Percentiles rank a stretch among this genome's conserved stretches.
Evolutionary conservation across 2,329 filamentous ascomycete genomes (phyloP).

Genomic region (Trichoderma sp.): DNA sequence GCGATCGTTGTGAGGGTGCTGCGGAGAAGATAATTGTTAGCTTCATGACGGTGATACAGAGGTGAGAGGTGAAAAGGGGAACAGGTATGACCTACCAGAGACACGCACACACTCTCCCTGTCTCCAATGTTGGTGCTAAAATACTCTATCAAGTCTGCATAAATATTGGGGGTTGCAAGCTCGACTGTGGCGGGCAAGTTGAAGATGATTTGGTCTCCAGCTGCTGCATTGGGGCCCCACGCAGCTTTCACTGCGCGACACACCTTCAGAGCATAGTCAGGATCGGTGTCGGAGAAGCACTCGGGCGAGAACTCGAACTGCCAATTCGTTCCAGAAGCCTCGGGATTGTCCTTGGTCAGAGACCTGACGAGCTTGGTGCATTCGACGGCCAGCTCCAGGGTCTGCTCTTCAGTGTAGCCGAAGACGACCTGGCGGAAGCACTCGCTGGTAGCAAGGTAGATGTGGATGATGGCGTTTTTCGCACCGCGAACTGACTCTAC

Average conservation of each 20-base stretch:
- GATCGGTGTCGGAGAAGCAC: slow-evolving; percentile 4
- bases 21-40: neutral
- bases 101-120: slow-evolving; percentile 4
- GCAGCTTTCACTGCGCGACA: slow-evolving; percentile 5
- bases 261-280: neutral
- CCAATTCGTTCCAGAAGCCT: neutral
- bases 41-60: neutral
- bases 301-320: slow-evolving; percentile 7
- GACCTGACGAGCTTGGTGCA: slow-evolving; percentile 10
- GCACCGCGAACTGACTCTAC: slow-evolving; percentile 2
- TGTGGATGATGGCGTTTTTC: slow-evolving; percentile 2
- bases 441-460: slow-evolving; percentile 1
- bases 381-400: neutral
- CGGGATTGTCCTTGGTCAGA: neutral
- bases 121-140: neutral
- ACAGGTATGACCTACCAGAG: neutral
- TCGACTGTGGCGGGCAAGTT: slow-evolving; percentile 5
- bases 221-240: neutral
- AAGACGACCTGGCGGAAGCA: slow-evolving; percentile 9
- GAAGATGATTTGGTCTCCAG: slow-evolving; percentile 6
- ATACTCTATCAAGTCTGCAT: neutral
- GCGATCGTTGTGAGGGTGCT: slow-evolving; percentile 8
- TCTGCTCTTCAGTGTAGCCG: slow-evolving; percentile 2
- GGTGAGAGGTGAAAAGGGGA: neutral
- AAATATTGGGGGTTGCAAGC: neutral